These are phyloP conservation scores for Corylus heterophylla DNA, from an alignment of 306 rosid genomes.

Conservation along the genomic window DNA sequence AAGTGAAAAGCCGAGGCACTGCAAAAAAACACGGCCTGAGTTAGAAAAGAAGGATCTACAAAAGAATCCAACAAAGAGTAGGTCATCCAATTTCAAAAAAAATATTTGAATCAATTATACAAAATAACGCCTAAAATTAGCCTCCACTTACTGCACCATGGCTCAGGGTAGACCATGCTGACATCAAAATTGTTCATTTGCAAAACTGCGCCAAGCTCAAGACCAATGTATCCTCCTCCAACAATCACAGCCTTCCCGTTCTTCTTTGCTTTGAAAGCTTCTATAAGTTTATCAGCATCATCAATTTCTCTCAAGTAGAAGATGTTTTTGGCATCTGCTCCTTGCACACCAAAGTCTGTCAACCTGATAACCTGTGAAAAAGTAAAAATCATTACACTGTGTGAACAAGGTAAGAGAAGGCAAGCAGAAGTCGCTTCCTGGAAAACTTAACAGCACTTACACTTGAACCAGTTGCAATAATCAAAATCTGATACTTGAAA, in stretches of 20 bases:
- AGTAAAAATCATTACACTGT: constrained; percentile 8
- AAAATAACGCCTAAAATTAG: background rate
- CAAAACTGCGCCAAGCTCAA: constrained; percentile 89
- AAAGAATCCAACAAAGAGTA: background rate
- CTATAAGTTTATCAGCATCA: constrained; percentile 80
- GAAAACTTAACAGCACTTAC: constrained; percentile 46
- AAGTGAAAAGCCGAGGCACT: constrained; percentile 98
- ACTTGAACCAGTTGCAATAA: constrained; percentile 90
- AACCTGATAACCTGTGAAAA: constrained; percentile 72
- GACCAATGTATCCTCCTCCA: constrained; percentile 98
- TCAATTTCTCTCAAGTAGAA: constrained; percentile 90
- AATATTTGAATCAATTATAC: background rate
- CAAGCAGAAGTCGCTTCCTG: constrained; percentile 16
- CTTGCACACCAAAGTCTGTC: constrained; percentile 87
- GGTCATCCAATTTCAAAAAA: background rate
- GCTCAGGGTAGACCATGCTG: constrained; percentile 96
- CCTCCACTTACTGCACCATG: constrained; percentile 96
- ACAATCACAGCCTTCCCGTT: constrained; percentile 88
- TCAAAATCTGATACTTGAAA: constrained; percentile 64
- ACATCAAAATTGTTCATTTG: constrained; percentile 73
- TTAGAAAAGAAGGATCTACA: constrained; percentile 5
- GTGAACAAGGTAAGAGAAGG: constrained; percentile 7
- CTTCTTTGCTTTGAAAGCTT: constrained; percentile 73
- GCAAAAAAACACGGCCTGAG: constrained; percentile 31
- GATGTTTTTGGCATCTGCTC: constrained; percentile 96